Conservation (phyloP, 2,329 filamentous ascomycete species). For the Aureobasidium sp. region DNA sequence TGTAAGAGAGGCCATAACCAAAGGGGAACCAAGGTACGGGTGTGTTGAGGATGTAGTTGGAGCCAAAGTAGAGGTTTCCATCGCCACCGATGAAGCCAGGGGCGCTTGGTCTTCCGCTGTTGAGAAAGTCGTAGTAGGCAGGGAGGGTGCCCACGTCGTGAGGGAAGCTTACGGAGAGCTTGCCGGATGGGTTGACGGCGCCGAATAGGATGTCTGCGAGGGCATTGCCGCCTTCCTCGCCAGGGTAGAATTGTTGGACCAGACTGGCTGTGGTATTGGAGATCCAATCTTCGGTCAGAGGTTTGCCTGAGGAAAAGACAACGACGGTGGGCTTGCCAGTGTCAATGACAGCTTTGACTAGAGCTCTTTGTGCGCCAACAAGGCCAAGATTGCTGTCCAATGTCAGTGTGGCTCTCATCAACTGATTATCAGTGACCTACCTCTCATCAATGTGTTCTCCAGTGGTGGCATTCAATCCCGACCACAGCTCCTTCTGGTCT, state of each 20-base stretch:
- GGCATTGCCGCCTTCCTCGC: conserved; percentile 60
- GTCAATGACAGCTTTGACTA: conserved; percentile 60
- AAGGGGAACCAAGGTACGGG: conserved; percentile 58
- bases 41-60: conserved; percentile 56
- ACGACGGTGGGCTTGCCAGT: conserved; percentile 63
- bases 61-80: conserved; percentile 57
- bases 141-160: conserved; percentile 60
- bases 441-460: conserved; percentile 64
- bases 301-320: conserved; percentile 63
- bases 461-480: conserved; percentile 64
- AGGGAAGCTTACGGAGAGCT: conserved; percentile 60
- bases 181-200: conserved; percentile 58
- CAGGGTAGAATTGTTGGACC: conserved; percentile 69
- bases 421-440: conserved; percentile 59
- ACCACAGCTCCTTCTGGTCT: conserved; percentile 66
- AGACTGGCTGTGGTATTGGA: conserved; percentile 57
- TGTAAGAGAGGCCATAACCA: conserved; percentile 61
- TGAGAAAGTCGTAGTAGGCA: conserved; percentile 66
- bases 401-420: conserved; percentile 68
- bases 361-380: conserved; percentile 61
- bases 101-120: conserved; percentile 54
- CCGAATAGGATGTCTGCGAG: conserved; percentile 62
- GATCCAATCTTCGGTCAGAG: conserved; percentile 67
- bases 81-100: conserved; percentile 50
- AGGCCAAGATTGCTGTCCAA: conserved; percentile 54